Percentiles rank a stretch among this genome's conserved stretches.
These are phyloP conservation scores for Lodderomyces pseudojiufengensis DNA, from an alignment of 1,139 yeast genomes.

Conservation along the genomic window DNA sequence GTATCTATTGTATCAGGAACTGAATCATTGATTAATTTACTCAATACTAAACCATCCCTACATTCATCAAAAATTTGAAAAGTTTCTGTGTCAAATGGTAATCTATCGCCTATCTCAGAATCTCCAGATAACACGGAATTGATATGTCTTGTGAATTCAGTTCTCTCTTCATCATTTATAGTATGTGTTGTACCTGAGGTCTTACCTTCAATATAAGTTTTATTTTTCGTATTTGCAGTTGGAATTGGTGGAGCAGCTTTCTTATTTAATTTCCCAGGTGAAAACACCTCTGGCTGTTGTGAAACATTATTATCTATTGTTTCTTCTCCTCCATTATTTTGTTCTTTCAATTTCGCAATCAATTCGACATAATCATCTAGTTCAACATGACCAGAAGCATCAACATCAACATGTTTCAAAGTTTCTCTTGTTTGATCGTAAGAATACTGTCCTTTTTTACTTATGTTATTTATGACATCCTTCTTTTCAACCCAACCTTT, in stretches of 20 bases:
- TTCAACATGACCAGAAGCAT: slow-evolving; percentile 96
- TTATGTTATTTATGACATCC: slow-evolving; percentile 78
- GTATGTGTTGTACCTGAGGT: slow-evolving; percentile 95
- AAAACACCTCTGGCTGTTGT: slow-evolving; percentile 16
- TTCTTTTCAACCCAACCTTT: slow-evolving; percentile 96
- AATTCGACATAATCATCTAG: slow-evolving; percentile 93
- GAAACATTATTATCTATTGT: slow-evolving; percentile 16
- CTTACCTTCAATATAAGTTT: slow-evolving; percentile 75
- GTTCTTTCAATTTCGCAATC: slow-evolving; percentile 67
- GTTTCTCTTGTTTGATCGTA: slow-evolving; percentile 95
- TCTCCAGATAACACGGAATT: slow-evolving; percentile 93
- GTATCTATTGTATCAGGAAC: slow-evolving; percentile 98
- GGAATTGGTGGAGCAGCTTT: slow-evolving; percentile 34
- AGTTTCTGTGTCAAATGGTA: slow-evolving; percentile 91
- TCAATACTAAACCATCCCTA: slow-evolving; percentile 88
- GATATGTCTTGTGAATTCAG: slow-evolving; percentile 94
- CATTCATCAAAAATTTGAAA: slow-evolving; percentile 97
- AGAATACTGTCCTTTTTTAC: slow-evolving; percentile 72
- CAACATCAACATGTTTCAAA: slow-evolving; percentile 83
- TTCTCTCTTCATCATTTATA: slow-evolving; percentile 93
- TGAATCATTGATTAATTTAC: slow-evolving; percentile 92
- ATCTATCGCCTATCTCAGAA: slow-evolving; percentile 72
- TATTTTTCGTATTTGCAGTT: slow-evolving; percentile 54
- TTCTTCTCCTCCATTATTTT: slow-evolving; percentile 18
- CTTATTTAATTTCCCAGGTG: slow-evolving; percentile 18